Evolutionary conservation across 2,329 filamentous ascomycete genomes (phyloP), one percentile per base, ranked within the genome.

Genomic region (Karstenula rhodostoma): DNA sequence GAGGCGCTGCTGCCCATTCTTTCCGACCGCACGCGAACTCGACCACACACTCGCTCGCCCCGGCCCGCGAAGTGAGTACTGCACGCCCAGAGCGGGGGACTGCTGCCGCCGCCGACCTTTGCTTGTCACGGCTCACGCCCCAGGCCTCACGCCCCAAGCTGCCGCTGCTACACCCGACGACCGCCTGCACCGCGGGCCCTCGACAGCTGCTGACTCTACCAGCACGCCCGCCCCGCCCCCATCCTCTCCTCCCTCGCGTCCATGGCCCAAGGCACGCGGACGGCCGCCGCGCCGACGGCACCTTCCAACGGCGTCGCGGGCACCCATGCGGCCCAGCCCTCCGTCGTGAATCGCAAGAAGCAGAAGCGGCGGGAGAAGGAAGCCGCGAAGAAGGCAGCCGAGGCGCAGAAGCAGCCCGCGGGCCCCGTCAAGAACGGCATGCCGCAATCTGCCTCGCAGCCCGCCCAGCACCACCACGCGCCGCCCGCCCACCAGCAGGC

Each of bases 321-420:
- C 37, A 19, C 17, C 37, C 37, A 40, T n/a, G 37, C 37, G 19
- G 69, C 66, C 59, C 71, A 64, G 60, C 71, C 82, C 47, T 82
- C 82, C 47, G 73, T 83, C 9, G 90, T 94, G 54, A 97, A 97
- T 80, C 89, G 92, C 75, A 97, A 97, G 84, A 98, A 97, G 83
- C 91, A 95, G 78, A 97, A 97, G 84, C 88, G 94, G 68, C 87
- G 94, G 67, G 90, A 92, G 74, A 97, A 97, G 78, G 84, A 87
- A 79, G 91, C 90, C 35, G 90, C 92, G 33, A 90, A 89, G 62
- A 75, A 78, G 63, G 76, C 77, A 23, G 78, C 79, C 63, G 77
- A 79, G 58, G 67, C 73, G 13, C 71, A 73, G 55, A 63, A 65
- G 46, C 65, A 68, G 53, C 58, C 68, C 27, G 58, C 67, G 9